Base-by-base conservation (phyloP, 495 filamentous ascomycete genomes). In the Penicillium egyptiacum region DNA sequence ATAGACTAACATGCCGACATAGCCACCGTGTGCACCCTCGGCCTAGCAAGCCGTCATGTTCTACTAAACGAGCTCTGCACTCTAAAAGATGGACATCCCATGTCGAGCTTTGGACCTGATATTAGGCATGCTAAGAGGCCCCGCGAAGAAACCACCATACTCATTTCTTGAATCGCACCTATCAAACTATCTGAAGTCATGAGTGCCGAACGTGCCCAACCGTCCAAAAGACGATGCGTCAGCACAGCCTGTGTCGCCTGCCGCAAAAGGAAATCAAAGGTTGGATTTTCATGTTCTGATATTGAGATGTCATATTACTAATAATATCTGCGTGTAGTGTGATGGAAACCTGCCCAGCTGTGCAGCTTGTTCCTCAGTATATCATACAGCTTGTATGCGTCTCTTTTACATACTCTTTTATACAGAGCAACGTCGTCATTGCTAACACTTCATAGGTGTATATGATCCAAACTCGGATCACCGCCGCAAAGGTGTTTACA, bases 401-500 rank as follows among this genome's bases (percentile, higher is more conserved):
- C 28, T 41, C 12, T 14, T 11, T 5, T 1, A 20, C 17, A 4
- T 41, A 23, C 28, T 41, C 12, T 14, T 11, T 5, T 1, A 20
- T 17, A 4, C 37, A 23, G 9, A 12, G 10, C n/a, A 25, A 14
- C 12, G n/a, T 6, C 14, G 17, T 4, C 40, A 37, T 7, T 12
- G 31, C 47, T 62, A 37, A 60, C 49, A 14, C 20, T 20, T 19
- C 7, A 8, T 31, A 79, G 76, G 92, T 72, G 79, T 96, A 49
- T 98, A 98, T 78, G 95, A 98, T 68, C 94, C 91, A 6, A 95
- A 90, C 66, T 94, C 90, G 53, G 94, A 98, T 70, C 91, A 96
- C 68, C 88, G 94, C 45, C 86, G 94, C 17, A 98, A 98, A 69
- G 94, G 94, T 47, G 94, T 97, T 10, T 97, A 96, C 70, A 92